These are phyloP conservation scores for Pseudevernia furfuracea DNA, from an alignment of 495 filamentous ascomycete genomes.

Conservation along the genomic window DNA sequence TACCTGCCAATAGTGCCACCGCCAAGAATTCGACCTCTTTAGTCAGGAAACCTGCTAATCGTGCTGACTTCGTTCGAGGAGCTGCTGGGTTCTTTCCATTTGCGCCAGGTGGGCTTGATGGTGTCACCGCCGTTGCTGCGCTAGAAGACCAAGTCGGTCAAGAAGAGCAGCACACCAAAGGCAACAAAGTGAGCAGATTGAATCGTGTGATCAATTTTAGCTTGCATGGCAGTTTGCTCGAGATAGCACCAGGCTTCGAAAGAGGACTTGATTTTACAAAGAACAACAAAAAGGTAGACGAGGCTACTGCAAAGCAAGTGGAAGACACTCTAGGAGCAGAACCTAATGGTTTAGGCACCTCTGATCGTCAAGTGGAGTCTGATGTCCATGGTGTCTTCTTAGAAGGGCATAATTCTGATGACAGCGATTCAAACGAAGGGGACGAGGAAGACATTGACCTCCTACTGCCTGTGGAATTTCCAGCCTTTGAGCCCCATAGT, in stretches of 20 bases:
- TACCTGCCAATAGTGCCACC: slow-evolving; percentile 81
- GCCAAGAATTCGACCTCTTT: slow-evolving; percentile 96
- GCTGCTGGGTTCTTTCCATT: slow-evolving; percentile 95
- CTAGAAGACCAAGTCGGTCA: slow-evolving; percentile 56
- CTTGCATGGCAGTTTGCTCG: slow-evolving; percentile 68
- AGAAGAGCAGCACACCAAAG: slow-evolving; percentile 40
- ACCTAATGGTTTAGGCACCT: slow-evolving; percentile 34
- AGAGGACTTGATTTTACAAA: slow-evolving; percentile 70
- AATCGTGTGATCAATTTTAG: slow-evolving; percentile 77
- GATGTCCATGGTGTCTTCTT: slow-evolving; percentile 3
- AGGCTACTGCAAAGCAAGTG: slow-evolving; percentile 59
- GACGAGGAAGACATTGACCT: slow-evolving; percentile 81
- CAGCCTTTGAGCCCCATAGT: slow-evolving; percentile 78
- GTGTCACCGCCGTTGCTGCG: slow-evolving; percentile 71
- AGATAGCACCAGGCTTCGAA: slow-evolving; percentile 73
- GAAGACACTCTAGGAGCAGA: slow-evolving; percentile 67
- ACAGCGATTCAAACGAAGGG: slow-evolving; percentile 26
- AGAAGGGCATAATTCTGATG: slow-evolving; percentile 6
- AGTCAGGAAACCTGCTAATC: slow-evolving; percentile 73
- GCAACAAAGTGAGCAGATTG: slow-evolving; percentile 41
- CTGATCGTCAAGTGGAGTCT: slow-evolving; percentile 32
- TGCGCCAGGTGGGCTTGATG: slow-evolving; percentile 83
- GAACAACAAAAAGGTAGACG: slow-evolving; percentile 48
- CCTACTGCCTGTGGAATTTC: slow-evolving; percentile 87
- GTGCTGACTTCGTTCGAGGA: slow-evolving; percentile 91